phyloP scores from a whole-genome alignment of 768 basidiomycete species.

The Aureoboletus auriporus region DNA sequence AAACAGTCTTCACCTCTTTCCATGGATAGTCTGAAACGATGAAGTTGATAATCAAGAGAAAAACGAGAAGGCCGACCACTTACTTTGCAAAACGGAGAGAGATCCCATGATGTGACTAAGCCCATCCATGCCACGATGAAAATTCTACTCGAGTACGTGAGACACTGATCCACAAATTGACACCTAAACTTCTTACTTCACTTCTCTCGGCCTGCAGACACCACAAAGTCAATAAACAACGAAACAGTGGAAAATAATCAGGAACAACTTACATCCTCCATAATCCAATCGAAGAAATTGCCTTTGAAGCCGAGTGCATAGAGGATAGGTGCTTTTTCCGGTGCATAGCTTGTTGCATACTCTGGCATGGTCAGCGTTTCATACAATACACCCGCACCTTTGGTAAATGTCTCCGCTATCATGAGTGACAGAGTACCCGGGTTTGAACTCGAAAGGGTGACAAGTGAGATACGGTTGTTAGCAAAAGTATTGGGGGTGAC shows the following conservation, averaged over 20 bases:
- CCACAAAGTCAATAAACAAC: background rate
- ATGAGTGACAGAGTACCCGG: too few species aligned
- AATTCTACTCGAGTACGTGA: slow-evolving; percentile 7
- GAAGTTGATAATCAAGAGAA: background rate
- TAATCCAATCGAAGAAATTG: slow-evolving; percentile 25
- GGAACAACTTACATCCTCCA: slow-evolving; percentile 13
- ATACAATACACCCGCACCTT: slow-evolving; percentile 11
- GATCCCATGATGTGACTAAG: slow-evolving; percentile 22
- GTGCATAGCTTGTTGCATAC: slow-evolving; percentile 16
- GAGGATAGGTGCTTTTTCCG: slow-evolving; percentile 20
- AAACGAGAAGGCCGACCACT: background rate
- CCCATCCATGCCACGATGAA: slow-evolving; percentile 23
- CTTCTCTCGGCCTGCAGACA: slow-evolving; percentile 18
- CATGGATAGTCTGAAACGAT: slow-evolving; percentile 30
- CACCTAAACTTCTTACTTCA: background rate
- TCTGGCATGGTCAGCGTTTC: slow-evolving; percentile 25
- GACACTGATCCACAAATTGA: background rate
- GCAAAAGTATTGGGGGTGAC: too few species aligned
- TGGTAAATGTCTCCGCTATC: too few species aligned
- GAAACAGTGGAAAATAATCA: background rate
- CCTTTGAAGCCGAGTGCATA: slow-evolving; percentile 17
- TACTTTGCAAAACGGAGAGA: slow-evolving; percentile 21
- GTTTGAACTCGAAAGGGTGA: too few species aligned
- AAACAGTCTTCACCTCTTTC: slow-evolving; percentile 23
- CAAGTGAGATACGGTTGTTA: too few species aligned